Percentiles rank a stretch among this genome's conserved stretches.
These are phyloP conservation scores for Sugiyamaella paludigena DNA, from an alignment of 1,139 yeast species.

Conservation along the genomic window DNA sequence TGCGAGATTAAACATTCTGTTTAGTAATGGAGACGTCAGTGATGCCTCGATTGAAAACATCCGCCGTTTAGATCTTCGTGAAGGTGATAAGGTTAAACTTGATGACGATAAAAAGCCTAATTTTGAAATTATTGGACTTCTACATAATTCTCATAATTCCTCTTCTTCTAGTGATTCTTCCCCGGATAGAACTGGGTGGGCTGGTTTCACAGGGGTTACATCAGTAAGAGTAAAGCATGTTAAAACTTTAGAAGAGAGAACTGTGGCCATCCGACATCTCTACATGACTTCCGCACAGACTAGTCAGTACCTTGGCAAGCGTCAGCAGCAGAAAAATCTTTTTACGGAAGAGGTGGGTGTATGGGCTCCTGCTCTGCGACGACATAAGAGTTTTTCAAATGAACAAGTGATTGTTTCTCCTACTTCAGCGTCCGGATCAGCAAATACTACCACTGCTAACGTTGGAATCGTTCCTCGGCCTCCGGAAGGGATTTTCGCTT, in stretches of 20 bases:
- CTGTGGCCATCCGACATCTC: constrained; percentile 20
- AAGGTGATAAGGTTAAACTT: constrained; percentile 22
- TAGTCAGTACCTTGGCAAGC: constrained; percentile 20
- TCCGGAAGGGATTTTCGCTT: constrained; percentile 35
- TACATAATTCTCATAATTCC: no score
- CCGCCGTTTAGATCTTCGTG: constrained; percentile 20
- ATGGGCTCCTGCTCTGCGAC: neutral
- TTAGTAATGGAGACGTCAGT: constrained; percentile 24
- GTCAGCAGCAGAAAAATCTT: constrained; percentile 16
- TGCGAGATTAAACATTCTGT: constrained; percentile 14
- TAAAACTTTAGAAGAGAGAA: constrained; percentile 1
- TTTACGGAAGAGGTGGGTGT: constrained; percentile 5
- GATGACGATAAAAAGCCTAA: constrained; percentile 16
- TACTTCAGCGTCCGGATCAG: neutral
- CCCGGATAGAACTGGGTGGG: neutral
- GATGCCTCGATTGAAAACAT: constrained; percentile 13
- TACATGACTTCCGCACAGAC: constrained; percentile 25
- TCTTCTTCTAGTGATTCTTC: no score
- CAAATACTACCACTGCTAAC: neutral
- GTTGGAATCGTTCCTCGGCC: no score
- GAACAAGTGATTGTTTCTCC: no score
- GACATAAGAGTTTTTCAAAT: neutral
- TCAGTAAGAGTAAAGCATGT: constrained; percentile 11
- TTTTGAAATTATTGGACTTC: constrained; percentile 19
- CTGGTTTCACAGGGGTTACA: constrained; percentile 14